Evolutionary conservation across 257 asterid genomes (phyloP), one percentile per base, ranked within the genome.

Genomic region (Solanum pinnatisectum): DNA sequence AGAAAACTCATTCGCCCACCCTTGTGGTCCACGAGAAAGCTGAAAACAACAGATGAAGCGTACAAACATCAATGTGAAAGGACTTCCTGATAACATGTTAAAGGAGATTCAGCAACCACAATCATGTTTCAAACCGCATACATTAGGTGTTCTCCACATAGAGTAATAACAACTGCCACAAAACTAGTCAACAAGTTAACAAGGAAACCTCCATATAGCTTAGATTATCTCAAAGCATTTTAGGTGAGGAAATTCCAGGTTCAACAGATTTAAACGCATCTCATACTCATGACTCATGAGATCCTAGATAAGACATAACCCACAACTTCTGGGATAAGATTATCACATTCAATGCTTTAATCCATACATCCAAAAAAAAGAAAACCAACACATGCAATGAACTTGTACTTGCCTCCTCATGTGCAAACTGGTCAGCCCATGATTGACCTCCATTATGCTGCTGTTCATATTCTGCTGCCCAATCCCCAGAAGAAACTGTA

Each of bases 381-480:
- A 42, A 77, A 3, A 42, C 2, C 35, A 40, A 79, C 14, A 25
- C 3, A 10, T 16, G 70, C 63, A 82, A 32, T 30, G 67, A 79
- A 30, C 68, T 82, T 73, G 88, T 52, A 91, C 96, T 93, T 90
- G 91, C 99, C 98, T 94, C 95, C 92, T 96, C 97, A 88, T 93
- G 94, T 68, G 90, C 91, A 91, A 94, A 97, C 91, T 97, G 99
- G 87, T 96, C 94, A 87, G 94, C 98, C 99, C 99, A 97, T 91
- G 98, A 89, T 91, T 93, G 94, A 78, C 96, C 96, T 74, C 96
- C 94, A 90, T 89, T 91, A 88, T 95, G 91, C 92, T 96, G 98
- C 86, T 96, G 98, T 82, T 93, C 94, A 88, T 94, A 97, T 87
- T 97, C 99, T 77, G 96, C 87, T 70, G 96, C 98, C 99, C 99